Evolutionary conservation across 2,329 filamentous ascomycete species (phyloP).

Genomic region (Taxawa tesnikishii): DNA sequence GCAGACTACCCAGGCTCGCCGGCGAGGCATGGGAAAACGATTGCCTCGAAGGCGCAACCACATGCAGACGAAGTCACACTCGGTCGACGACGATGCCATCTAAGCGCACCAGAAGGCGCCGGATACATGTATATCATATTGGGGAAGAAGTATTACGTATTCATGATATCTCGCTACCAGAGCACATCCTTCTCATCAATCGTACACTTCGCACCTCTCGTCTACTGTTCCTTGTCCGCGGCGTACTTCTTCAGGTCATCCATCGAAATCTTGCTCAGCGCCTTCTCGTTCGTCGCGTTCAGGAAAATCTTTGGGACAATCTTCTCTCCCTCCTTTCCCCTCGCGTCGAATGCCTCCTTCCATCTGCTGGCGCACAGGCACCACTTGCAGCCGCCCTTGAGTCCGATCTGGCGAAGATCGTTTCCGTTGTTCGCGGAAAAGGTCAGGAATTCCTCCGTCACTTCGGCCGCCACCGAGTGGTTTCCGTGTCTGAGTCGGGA

Average conservation of each 20-base stretch:
- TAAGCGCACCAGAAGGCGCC: too few relatives aligned
- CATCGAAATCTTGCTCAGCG: conserved; percentile 33
- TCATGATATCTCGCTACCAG: too few relatives aligned
- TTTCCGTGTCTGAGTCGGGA: conserved; percentile 42
- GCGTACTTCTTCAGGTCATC: conserved; percentile 40
- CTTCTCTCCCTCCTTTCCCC: conserved; percentile 32
- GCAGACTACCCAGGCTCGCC: too few relatives aligned
- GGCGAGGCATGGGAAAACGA: too few relatives aligned
- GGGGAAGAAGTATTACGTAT: too few relatives aligned
- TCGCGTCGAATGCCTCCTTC: conserved; percentile 46
- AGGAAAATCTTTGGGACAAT: conserved; percentile 38
- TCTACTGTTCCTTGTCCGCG: conserved; percentile 21
- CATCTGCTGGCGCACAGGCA: conserved; percentile 45
- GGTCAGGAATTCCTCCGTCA: conserved; percentile 50
- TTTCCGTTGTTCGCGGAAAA: conserved; percentile 48
- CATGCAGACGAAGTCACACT: too few relatives aligned
- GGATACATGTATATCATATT: neutral
- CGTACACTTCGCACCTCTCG: neutral
- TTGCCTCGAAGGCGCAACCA: too few relatives aligned
- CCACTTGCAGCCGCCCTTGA: conserved; percentile 49
- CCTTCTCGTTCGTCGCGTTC: conserved; percentile 41
- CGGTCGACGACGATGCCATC: too few relatives aligned
- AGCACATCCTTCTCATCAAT: neutral
- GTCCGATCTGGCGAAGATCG: conserved; percentile 41
- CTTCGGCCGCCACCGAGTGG: conserved; percentile 45